Conservation (phyloP, 345 rosid genomes). For the Syzygium oleosum region DNA sequence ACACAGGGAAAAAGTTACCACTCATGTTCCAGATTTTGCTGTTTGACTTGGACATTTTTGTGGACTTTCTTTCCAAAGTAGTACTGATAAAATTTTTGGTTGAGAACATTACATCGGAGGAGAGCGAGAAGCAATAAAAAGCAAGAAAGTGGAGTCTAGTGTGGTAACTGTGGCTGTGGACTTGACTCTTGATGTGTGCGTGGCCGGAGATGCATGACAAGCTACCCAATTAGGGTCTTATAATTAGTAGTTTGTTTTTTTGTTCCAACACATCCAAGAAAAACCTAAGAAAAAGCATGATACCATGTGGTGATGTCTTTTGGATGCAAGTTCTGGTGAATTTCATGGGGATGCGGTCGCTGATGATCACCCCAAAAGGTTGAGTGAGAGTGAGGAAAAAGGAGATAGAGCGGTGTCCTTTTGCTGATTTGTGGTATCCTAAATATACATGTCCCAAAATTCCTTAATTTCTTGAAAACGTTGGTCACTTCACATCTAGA, state of each 20-base stretch:
- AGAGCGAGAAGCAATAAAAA: not conserved
- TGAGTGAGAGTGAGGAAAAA: not conserved
- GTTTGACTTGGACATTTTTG: not conserved
- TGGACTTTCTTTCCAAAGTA: not conserved
- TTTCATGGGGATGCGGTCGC: not conserved
- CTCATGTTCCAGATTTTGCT: not conserved
- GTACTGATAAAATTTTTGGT: not conserved
- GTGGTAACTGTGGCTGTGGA: not conserved
- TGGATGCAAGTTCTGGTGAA: not conserved
- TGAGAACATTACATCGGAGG: not conserved
- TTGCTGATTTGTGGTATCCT: not conserved
- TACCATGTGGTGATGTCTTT: not conserved
- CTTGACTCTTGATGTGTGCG: not conserved
- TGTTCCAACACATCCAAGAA: not conserved
- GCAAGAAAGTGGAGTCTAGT: not conserved
- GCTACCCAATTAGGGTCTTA: not conserved
- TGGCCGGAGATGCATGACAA: not conserved
- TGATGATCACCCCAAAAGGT: not conserved
- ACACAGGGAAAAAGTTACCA: not conserved
- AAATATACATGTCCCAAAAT: not conserved
- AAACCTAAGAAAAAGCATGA: not conserved
- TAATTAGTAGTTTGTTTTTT: not conserved
- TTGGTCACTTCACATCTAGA: not conserved
- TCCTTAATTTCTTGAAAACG: not conserved
- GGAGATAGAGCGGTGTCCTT: not conserved